A percentile compares a stretch with the other conserved stretches of the same genome.
Conservation (phyloP, 1,284 basidiomycete species). For the Puccinia hordei region DNA sequence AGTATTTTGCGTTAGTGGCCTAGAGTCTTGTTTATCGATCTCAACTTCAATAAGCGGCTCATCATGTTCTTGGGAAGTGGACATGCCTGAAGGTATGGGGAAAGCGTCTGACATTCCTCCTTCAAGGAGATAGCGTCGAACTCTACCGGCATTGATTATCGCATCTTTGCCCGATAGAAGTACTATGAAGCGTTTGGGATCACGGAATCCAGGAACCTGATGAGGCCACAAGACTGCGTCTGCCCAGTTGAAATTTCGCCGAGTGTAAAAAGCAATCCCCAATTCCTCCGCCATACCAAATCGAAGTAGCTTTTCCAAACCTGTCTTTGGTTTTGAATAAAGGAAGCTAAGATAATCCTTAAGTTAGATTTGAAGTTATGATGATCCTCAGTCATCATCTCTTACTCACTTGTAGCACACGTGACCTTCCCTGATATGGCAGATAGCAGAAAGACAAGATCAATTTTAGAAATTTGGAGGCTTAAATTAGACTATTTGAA, state of each 20-base stretch:
- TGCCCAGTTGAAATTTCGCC: conserved; percentile 35
- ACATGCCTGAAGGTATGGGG: background rate
- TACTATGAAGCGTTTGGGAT: conserved; percentile 44
- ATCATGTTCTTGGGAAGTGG: background rate
- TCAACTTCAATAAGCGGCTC: conserved; percentile 15
- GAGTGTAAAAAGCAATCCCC: conserved; percentile 35
- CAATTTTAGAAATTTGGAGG: background rate
- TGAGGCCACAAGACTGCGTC: conserved; percentile 39
- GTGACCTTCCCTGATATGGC: conserved; percentile 32
- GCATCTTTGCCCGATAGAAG: conserved; percentile 31
- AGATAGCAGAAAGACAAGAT: background rate
- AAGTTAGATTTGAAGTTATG: background rate
- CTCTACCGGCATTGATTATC: conserved; percentile 34
- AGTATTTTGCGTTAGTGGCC: background rate
- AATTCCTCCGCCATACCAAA: conserved; percentile 23
- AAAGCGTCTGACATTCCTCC: conserved; percentile 43
- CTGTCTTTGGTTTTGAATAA: conserved; percentile 43
- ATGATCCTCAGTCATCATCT: background rate
- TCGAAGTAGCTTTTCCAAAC: conserved; percentile 32
- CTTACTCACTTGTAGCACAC: conserved; percentile 46
- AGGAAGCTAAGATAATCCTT: conserved; percentile 34
- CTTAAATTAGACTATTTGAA: background rate
- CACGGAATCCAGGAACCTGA: conserved; percentile 44
- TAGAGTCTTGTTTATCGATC: conserved; percentile 11
- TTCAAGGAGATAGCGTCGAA: conserved; percentile 26